These are phyloP conservation scores for Fraxinus excelsior DNA, from an alignment of 257 asterid species.

Conservation along the genomic window DNA sequence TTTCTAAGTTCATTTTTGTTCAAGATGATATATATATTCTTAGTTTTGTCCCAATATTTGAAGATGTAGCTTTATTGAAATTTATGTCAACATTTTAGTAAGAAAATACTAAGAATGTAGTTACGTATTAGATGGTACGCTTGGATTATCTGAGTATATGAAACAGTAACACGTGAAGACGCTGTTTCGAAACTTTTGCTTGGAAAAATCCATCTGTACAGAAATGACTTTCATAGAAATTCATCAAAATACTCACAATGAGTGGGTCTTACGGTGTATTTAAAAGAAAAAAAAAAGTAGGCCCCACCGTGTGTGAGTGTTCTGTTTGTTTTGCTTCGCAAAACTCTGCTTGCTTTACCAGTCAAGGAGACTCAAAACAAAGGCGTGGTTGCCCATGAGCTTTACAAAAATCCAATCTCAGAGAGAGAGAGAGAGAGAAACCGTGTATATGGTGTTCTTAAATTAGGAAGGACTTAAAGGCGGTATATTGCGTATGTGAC, in stretches of 20 bases:
- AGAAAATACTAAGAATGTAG: slow-evolving; percentile 13
- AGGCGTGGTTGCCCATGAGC: slow-evolving; percentile 23
- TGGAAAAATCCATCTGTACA: too few relatives aligned
- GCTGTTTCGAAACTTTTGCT: slow-evolving; percentile 35
- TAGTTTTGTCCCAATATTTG: too few relatives aligned
- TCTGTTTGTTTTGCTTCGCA: too few relatives aligned
- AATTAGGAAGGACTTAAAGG: slow-evolving; percentile 64
- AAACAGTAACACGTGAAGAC: slow-evolving; percentile 27
- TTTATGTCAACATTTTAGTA: too few relatives aligned
- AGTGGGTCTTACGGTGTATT: too few relatives aligned
- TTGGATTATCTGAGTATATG: slow-evolving; percentile 12
- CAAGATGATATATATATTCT: neutral
- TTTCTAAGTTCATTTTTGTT: too few relatives aligned
- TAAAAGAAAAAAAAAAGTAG: too few relatives aligned
- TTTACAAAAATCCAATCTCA: slow-evolving; percentile 23
- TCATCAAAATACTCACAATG: too few relatives aligned
- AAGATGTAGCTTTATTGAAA: too few relatives aligned
- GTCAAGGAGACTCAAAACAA: slow-evolving; percentile 54
- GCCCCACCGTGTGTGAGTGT: too few relatives aligned
- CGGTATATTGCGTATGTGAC: slow-evolving; percentile 28
- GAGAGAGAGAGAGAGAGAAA: slow-evolving; percentile 19
- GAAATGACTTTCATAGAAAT: too few relatives aligned
- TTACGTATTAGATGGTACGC: neutral
- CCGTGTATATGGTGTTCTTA: slow-evolving; percentile 46
- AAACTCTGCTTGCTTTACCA: slow-evolving; percentile 74